These are phyloP conservation scores for Pythium apleroticum DNA, from an alignment of 352 stramenopile species.

Conservation along the genomic window DNA sequence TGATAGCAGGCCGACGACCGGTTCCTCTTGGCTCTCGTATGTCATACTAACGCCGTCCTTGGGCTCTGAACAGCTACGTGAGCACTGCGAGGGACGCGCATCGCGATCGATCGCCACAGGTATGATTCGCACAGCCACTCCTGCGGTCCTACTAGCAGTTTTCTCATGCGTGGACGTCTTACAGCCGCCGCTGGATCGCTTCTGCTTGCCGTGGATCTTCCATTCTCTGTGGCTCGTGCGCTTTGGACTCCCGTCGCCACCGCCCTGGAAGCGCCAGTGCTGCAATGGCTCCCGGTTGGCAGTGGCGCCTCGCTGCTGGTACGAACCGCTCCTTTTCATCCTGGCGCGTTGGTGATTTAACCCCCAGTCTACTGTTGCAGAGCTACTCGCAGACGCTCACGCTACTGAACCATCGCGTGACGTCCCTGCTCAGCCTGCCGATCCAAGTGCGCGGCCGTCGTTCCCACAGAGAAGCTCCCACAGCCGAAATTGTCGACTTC, in stretches of 20 bases:
- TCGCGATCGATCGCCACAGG: background rate
- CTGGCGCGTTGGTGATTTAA: too few species aligned
- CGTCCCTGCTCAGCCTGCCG: constrained; percentile 4
- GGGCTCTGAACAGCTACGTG: background rate
- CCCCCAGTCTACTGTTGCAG: too few species aligned
- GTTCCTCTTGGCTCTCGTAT: too few species aligned
- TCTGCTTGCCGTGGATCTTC: background rate
- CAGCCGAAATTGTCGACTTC: constrained; percentile 4
- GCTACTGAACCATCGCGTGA: constrained; percentile 7
- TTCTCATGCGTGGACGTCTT: background rate
- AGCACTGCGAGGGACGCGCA: background rate
- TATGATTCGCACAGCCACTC: too few species aligned
- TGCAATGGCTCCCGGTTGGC: constrained; percentile 4
- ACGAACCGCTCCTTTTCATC: too few species aligned
- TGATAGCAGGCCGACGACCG: too few species aligned
- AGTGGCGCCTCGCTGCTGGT: constrained; percentile 2
- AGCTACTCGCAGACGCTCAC: constrained; percentile 19
- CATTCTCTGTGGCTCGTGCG: background rate
- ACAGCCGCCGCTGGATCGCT: background rate
- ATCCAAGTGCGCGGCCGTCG: background rate
- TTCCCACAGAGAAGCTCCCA: background rate
- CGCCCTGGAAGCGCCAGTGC: background rate
- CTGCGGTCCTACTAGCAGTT: too few species aligned
- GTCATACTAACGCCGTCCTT: too few species aligned
- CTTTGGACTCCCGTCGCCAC: constrained; percentile 2